Evolutionary conservation across 331 rosid genomes (phyloP), one percentile per base, ranked within the genome.

Genomic region (Spiraea crenata): DNA sequence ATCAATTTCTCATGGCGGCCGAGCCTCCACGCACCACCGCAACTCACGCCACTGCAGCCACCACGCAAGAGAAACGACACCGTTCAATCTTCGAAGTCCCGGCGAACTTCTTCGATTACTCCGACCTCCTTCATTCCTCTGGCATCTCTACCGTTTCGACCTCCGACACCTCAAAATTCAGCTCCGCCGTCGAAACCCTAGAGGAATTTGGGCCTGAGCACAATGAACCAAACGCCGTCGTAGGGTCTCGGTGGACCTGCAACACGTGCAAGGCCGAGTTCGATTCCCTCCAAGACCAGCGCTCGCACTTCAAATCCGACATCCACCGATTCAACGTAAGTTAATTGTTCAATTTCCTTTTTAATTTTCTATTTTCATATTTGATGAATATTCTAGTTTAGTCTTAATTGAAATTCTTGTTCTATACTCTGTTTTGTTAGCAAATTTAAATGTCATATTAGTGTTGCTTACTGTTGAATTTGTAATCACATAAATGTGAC

Each of bases 321-420:
- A 79, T 93, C 56, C 99, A 93, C 79, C 91, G 97, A 17, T 90
- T 93, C 88, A 93, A 93, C 68, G 99, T 91, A 80, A 85, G 65
- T 55, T 42, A 3, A 17, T 41, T 20, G 8, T 13, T 19, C 4
- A 40, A 11, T 38, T 38, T 20, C 14, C 0, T 12, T 67, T 16
- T 7, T 64, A 7, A 4, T 4, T 15, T 38, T 75, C 66, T 31
- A 7, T 44, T 67, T 5, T 44, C 1, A 0, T 5, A 31, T 31
- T 31, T 15, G n/a, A 57, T 11, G 31, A 65, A 7, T 34, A 31
- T 40, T 65, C 41, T 35, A 34, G 49, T 48, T 4, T 34, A 48
- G 40, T 38, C 34, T 8, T 1, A 15, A 49, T 9, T 15, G 40
- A 19, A n/a, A 35, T 48, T 48, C 8, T 15, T 47, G 49, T 46